A percentile compares a stretch with the other conserved stretches of the same genome.
Evolutionary conservation across 23 red algal species (phyloP).

Genomic region (Agarophyton chilense): DNA sequence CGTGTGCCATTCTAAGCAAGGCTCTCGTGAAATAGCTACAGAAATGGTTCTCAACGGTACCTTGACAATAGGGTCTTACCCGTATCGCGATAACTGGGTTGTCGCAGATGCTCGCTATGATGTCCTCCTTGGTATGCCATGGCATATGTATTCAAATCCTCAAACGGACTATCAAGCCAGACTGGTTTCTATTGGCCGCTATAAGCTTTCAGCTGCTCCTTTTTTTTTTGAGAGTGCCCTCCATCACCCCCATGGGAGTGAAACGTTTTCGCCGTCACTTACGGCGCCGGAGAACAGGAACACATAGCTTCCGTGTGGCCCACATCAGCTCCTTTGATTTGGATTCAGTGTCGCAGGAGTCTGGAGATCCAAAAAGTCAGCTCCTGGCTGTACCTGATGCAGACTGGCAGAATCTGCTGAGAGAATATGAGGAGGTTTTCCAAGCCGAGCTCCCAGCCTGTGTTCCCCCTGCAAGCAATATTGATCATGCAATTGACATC

Average conservation of each 20-base stretch:
- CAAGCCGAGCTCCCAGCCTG: neutral
- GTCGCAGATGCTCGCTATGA: conserved; percentile 27
- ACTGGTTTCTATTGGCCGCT: neutral
- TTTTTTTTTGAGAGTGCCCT: neutral
- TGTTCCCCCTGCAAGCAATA: neutral
- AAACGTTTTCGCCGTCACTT: conserved; percentile 2
- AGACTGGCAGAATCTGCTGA: neutral
- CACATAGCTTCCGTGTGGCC: too few species aligned
- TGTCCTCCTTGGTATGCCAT: conserved; percentile 34
- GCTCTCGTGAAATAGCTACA: neutral
- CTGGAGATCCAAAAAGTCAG: neutral
- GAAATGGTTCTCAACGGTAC: conserved; percentile 23
- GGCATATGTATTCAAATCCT: conserved; percentile 1
- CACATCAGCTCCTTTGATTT: too few species aligned
- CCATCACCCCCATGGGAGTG: conserved; percentile 1
- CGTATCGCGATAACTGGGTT: neutral
- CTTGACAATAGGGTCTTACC: neutral
- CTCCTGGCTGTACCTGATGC: neutral
- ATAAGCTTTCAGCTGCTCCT: too few species aligned
- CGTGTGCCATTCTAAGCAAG: neutral
- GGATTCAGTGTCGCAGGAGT: neutral
- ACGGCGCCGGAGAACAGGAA: too few species aligned
- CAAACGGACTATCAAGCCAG: neutral
- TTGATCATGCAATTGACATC: neutral
- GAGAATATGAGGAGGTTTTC: conserved; percentile 29